A percentile compares a stretch with the other conserved stretches of the same genome.
Conservation (phyloP, 2,329 filamentous ascomycete species). For the Thermothelomyces thermophilus region DNA sequence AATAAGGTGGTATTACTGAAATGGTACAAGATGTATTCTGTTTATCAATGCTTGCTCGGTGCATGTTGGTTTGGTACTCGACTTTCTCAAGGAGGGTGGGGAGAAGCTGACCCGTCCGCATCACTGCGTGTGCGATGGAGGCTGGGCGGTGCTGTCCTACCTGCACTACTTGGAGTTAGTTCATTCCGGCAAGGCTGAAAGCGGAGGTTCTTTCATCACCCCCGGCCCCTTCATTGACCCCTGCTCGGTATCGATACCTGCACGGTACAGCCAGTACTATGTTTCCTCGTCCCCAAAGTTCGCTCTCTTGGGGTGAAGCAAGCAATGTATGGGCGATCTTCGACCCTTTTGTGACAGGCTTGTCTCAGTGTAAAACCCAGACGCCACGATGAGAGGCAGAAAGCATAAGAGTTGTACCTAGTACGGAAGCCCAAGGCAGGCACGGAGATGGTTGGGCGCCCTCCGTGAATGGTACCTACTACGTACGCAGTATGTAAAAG, state of each 20-base stretch:
- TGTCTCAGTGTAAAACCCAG: no score
- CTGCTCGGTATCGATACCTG: not conserved
- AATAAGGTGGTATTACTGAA: slow-evolving; percentile 17
- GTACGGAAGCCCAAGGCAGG: no score
- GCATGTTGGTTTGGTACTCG: slow-evolving; percentile 22
- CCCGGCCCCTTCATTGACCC: not conserved
- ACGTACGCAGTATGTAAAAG: no score
- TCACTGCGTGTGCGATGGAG: slow-evolving; percentile 20
- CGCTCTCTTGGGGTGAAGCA: no score
- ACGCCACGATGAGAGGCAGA: no score
- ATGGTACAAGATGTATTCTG: not conserved
- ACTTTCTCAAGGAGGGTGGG: slow-evolving; percentile 7
- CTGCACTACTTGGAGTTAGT: not conserved
- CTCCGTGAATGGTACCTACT: no score
- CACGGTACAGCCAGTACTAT: not conserved
- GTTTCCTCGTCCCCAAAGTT: no score
- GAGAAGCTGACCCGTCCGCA: slow-evolving; percentile 15
- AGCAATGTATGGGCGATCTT: not conserved
- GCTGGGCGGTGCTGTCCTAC: slow-evolving; percentile 3
- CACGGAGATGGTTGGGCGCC: no score
- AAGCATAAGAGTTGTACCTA: no score
- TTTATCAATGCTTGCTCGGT: slow-evolving; percentile 19
- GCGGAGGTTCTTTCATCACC: slow-evolving; percentile 2
- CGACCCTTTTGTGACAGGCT: not conserved
- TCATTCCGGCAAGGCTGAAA: slow-evolving; percentile 8